Evolutionary conservation across 1,139 yeast species (phyloP).

Genomic region (Arxiozyma slooffiae): DNA sequence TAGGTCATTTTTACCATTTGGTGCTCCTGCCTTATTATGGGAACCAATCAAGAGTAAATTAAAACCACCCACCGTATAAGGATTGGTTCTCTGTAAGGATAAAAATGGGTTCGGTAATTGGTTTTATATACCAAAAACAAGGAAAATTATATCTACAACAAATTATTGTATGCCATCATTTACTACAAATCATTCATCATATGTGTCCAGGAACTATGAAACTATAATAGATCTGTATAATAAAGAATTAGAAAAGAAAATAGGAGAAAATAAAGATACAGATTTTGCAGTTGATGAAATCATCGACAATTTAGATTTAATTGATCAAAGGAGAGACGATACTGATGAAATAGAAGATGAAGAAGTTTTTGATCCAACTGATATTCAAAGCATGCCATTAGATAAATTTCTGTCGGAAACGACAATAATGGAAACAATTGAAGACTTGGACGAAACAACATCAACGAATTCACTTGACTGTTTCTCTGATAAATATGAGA

Average conservation of each 20-base stretch:
- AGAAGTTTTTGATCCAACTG: neutral
- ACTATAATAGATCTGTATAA: neutral
- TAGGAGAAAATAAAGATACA: neutral
- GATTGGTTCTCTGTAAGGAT: neutral
- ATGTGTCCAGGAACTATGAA: neutral
- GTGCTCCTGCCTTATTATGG: neutral
- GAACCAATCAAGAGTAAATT: neutral
- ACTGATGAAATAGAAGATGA: too few relatives aligned
- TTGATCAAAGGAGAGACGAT: too few relatives aligned
- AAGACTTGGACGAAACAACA: neutral
- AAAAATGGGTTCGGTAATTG: constrained; percentile 2
- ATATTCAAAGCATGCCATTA: neutral
- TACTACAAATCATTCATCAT: neutral
- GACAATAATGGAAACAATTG: neutral
- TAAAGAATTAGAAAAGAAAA: neutral
- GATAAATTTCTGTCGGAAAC: neutral
- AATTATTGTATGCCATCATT: neutral
- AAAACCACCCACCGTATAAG: neutral
- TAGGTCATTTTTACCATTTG: constrained; percentile 3
- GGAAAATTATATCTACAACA: constrained; percentile 2
- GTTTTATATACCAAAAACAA: constrained; percentile 2
- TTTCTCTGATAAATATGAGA: neutral
- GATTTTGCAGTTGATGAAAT: neutral
- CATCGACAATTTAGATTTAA: too few relatives aligned
- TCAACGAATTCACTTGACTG: neutral